phyloP scores from a whole-genome alignment of 1,139 yeast species.

The Magnusiomyces paraingens region DNA sequence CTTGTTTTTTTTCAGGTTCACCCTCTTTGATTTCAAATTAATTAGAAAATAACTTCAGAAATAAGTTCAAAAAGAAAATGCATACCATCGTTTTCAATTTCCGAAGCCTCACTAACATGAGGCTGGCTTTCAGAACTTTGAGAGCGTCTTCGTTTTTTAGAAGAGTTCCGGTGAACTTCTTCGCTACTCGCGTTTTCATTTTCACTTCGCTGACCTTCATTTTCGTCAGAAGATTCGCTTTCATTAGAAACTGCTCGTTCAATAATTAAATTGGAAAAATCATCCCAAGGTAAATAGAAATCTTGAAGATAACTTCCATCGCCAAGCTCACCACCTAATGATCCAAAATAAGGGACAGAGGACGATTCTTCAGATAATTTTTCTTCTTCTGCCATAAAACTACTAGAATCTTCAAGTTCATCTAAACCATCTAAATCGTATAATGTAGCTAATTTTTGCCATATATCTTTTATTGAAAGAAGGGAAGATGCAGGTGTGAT shows the following conservation, averaged over 20 bases:
- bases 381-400: slow-evolving; percentile 13
- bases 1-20: slow-evolving; percentile 8
- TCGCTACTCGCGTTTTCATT: slow-evolving; percentile 16
- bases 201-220: slow-evolving; percentile 20
- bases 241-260: slow-evolving; percentile 34
- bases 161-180: slow-evolving; percentile 14
- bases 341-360: slow-evolving; percentile 9
- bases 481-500: slow-evolving; percentile 26
- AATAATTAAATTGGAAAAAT: slow-evolving; percentile 39
- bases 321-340: slow-evolving; percentile 13
- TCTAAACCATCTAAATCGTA: slow-evolving; percentile 56
- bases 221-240: slow-evolving; percentile 14
- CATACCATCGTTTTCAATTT: slow-evolving; percentile 10
- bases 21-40: slow-evolving; percentile 6
- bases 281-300: slow-evolving; percentile 41
- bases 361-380: slow-evolving; percentile 1
- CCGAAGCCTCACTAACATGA: slow-evolving; percentile 5
- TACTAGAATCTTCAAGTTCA: slow-evolving; percentile 38
- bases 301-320: slow-evolving; percentile 24
- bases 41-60: not conserved
- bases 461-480: slow-evolving; percentile 45
- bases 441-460: slow-evolving; percentile 48
- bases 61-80: not conserved
- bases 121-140: slow-evolving; percentile 6
- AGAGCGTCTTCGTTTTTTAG: slow-evolving; percentile 8